phyloP scores from a whole-genome alignment of 1,284 basidiomycete genomes.

The Naganishia albida region DNA sequence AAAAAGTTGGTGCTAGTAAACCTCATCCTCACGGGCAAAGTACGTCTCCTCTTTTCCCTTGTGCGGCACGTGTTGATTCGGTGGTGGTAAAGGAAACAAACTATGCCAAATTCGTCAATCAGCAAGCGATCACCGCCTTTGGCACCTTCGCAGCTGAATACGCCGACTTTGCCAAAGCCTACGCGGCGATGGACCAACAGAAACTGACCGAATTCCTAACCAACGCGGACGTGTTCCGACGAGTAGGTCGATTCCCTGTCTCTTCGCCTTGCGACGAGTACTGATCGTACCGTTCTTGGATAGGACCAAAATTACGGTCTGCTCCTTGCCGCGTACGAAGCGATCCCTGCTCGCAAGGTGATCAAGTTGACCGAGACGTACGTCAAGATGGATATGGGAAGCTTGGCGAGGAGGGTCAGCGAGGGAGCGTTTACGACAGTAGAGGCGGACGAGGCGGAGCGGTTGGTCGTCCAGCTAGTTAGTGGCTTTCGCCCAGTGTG shows the following conservation, averaged over 20 bases:
- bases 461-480: constrained; percentile 15
- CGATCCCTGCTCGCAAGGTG: constrained; percentile 21
- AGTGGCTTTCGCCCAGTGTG: not conserved
- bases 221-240: not conserved
- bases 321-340: constrained; percentile 6
- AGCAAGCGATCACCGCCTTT: constrained; percentile 17
- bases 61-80: not conserved
- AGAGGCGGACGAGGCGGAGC: constrained; percentile 16
- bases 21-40: constrained; percentile 29
- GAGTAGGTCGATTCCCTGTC: not conserved
- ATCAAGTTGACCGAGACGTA: constrained; percentile 28
- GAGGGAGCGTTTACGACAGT: constrained; percentile 7
- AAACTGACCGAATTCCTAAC: constrained; percentile 9
- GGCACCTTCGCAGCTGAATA: constrained; percentile 7
- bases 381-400: constrained; percentile 14
- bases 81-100: not conserved
- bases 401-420: constrained; percentile 7
- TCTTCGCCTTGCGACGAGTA: no score
- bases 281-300: not conserved
- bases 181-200: constrained; percentile 3
- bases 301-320: constrained; percentile 26
- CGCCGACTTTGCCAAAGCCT: constrained; percentile 15
- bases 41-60: constrained; percentile 1
- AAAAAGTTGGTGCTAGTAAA: constrained; percentile 30
- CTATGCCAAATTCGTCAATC: constrained; percentile 24